These are phyloP conservation scores for Coemansia aciculifera DNA, from an alignment of 192 early-diverging fungal genomes.

Conservation along the genomic window DNA sequence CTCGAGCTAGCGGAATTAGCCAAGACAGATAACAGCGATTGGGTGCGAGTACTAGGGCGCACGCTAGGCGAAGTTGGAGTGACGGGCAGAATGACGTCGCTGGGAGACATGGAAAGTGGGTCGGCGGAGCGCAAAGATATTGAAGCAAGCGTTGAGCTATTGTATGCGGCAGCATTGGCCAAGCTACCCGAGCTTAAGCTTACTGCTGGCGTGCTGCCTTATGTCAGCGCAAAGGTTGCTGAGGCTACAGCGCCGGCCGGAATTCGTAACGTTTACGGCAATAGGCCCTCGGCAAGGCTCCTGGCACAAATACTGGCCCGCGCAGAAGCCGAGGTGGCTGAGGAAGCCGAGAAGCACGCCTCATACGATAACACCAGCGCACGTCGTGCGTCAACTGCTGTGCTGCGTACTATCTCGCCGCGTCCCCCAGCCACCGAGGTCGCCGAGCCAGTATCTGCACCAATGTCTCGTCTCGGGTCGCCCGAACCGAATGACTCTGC, in stretches of 20 bases:
- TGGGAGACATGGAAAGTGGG: constrained; percentile 15
- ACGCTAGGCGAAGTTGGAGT: constrained; percentile 37
- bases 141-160: constrained; percentile 20
- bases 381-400: neutral
- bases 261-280: constrained; percentile 34
- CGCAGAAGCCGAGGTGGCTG: constrained; percentile 7
- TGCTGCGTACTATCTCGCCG: neutral
- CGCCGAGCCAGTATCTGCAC: constrained; percentile 8
- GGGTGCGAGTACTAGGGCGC: constrained; percentile 43
- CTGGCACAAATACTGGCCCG: constrained; percentile 11
- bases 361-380: neutral
- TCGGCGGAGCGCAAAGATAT: constrained; percentile 26
- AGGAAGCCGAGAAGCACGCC: neutral
- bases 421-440: neutral
- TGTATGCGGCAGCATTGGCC: constrained; percentile 20
- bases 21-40: constrained; percentile 31
- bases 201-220: constrained; percentile 7
- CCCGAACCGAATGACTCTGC: constrained; percentile 18
- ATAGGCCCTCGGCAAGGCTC: neutral
- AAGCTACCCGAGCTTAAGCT: constrained; percentile 15
- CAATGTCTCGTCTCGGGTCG: constrained; percentile 20
- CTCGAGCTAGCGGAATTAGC: constrained; percentile 23
- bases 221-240: constrained; percentile 25
- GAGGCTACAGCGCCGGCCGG: constrained; percentile 15
- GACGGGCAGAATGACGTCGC: constrained; percentile 18